Percentiles rank a stretch among this genome's conserved stretches.
These are phyloP conservation scores for Albifimbria verrucaria DNA, from an alignment of 2,329 filamentous ascomycete species.

Conservation along the genomic window DNA sequence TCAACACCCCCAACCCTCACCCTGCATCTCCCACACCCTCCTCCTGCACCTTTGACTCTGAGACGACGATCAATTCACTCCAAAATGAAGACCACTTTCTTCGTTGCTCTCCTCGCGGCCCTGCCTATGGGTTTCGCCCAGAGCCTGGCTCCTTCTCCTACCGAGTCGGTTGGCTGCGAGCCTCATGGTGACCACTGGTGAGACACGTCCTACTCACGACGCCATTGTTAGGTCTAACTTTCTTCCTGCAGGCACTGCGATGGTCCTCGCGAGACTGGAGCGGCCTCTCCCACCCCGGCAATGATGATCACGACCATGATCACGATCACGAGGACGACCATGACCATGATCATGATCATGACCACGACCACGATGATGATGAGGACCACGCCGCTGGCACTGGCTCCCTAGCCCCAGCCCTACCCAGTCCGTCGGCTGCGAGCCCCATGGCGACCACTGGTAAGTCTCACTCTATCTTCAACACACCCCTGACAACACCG, in stretches of 20 bases:
- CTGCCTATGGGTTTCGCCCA: not conserved
- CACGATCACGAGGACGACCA: not conserved
- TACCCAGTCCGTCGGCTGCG: not conserved
- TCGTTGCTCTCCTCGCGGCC: not conserved
- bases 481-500: no score
- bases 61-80: not conserved
- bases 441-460: not conserved
- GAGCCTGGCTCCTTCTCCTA: not conserved
- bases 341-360: not conserved
- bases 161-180: not conserved
- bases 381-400: not conserved
- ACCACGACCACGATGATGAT: not conserved
- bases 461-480: not conserved
- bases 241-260: not conserved
- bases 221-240: no score
- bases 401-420: not conserved
- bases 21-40: not conserved
- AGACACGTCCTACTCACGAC: no score
- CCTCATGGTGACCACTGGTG: not conserved
- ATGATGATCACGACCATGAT: no score
- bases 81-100: not conserved
- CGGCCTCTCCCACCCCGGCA: not conserved
- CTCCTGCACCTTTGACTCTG: no score
- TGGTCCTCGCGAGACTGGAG: not conserved
- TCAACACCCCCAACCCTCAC: not conserved